phyloP scores from a whole-genome alignment of 805 yeast species.

The Wickerhamomyces xylosicus region DNA sequence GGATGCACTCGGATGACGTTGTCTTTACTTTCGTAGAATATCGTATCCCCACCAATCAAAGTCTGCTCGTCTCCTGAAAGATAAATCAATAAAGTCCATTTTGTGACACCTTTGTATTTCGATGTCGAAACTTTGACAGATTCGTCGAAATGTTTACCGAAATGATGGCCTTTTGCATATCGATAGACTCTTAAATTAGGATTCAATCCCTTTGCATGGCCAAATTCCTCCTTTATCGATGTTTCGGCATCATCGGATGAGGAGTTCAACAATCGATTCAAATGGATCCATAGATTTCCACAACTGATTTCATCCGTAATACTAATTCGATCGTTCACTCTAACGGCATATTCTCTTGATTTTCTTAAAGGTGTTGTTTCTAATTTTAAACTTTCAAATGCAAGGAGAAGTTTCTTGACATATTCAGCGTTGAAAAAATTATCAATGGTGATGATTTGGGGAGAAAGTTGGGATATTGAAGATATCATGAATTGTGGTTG shows the following conservation, averaged over 20 bases:
- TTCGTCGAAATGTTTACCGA: constrained; percentile 54
- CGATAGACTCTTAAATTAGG: constrained; percentile 47
- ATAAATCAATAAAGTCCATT: constrained; percentile 52
- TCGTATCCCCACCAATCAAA: constrained; percentile 51
- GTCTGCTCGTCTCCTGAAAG: constrained; percentile 46
- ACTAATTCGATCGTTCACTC: constrained; percentile 43
- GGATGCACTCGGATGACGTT: constrained; percentile 33
- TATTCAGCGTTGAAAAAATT: constrained; percentile 10
- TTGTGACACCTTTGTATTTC: constrained; percentile 29
- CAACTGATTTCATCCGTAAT: constrained; percentile 29
- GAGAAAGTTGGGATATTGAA: constrained; percentile 1
- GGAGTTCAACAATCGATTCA: constrained; percentile 22
- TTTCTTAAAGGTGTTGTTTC: constrained; percentile 40
- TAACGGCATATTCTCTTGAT: constrained; percentile 42
- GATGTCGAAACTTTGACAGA: constrained; percentile 29
- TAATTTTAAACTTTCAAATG: constrained; percentile 11
- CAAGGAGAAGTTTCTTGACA: constrained; percentile 4
- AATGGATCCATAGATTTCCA: constrained; percentile 31
- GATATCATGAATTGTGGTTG: constrained; percentile 2
- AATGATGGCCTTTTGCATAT: constrained; percentile 45
- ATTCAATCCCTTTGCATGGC: constrained; percentile 36
- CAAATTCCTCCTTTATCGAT: constrained; percentile 25
- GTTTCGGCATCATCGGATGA: constrained; percentile 5
- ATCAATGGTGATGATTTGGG: constrained; percentile 13
- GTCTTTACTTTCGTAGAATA: constrained; percentile 28